These are phyloP conservation scores for Yarrowia galli DNA, from an alignment of 1,139 yeast genomes.

Conservation along the genomic window DNA sequence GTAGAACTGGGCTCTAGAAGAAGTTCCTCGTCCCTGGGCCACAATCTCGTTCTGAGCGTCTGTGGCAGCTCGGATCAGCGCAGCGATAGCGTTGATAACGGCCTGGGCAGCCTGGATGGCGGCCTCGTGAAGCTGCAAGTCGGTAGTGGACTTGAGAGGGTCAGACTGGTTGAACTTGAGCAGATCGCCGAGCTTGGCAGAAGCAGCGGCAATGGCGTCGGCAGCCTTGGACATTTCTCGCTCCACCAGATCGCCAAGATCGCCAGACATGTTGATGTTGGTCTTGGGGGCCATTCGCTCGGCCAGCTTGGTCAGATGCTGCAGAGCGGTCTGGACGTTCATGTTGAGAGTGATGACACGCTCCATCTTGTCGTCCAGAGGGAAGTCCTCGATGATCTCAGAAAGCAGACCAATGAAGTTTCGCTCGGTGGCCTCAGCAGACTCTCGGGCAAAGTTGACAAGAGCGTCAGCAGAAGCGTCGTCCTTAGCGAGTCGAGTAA, in stretches of 20 bases:
- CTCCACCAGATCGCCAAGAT: conserved; percentile 74
- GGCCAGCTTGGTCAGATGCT: conserved; percentile 61
- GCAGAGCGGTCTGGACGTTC: conserved; percentile 74
- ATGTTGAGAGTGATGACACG: conserved; percentile 77
- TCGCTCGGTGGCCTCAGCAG: conserved; percentile 67
- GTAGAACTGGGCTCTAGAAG: conserved; percentile 76
- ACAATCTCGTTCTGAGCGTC: conserved; percentile 87
- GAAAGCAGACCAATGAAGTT: conserved; percentile 70
- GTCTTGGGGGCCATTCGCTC: conserved; percentile 64
- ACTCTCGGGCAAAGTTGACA: conserved; percentile 59
- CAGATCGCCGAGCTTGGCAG: conserved; percentile 63
- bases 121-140: conserved; percentile 77
- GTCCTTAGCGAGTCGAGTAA: conserved; percentile 61
- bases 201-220: conserved; percentile 70
- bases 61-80: conserved; percentile 76
- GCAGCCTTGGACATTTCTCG: conserved; percentile 77
- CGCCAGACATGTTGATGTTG: conserved; percentile 55
- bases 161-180: conserved; percentile 57
- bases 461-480: conserved; percentile 59
- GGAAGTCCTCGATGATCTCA: conserved; percentile 57
- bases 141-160: conserved; percentile 64
- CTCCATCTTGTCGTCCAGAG: conserved; percentile 75
- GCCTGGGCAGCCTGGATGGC: conserved; percentile 81
- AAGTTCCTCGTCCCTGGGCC: conserved; percentile 69
- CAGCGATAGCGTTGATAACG: conserved; percentile 78